Evolutionary conservation across 2,329 filamentous ascomycete species (phyloP).

Genomic region (Fusarium veterinarium): DNA sequence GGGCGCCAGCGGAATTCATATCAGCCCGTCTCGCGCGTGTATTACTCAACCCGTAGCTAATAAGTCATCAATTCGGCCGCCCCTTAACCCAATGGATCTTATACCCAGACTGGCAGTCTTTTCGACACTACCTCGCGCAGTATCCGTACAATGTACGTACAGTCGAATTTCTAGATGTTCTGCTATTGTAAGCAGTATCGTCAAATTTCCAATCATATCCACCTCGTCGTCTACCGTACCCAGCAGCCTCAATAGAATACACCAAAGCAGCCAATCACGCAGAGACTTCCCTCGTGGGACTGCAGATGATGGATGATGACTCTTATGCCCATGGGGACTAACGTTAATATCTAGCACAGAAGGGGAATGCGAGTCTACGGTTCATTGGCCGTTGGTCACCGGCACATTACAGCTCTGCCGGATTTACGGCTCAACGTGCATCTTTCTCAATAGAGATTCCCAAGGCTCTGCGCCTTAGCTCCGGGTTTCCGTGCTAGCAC

Average conservation of each 20-base stretch:
- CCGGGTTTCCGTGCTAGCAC: slow-evolving; percentile 15
- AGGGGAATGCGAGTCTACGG: background rate
- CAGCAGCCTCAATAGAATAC: slow-evolving; percentile 8
- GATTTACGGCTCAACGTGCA: slow-evolving; percentile 42
- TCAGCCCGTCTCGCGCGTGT: slow-evolving; percentile 3
- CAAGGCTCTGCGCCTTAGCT: slow-evolving; percentile 24
- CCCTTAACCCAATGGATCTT: slow-evolving; percentile 10
- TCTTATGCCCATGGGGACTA: slow-evolving; percentile 31
- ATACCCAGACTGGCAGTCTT: slow-evolving; percentile 4
- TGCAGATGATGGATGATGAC: slow-evolving; percentile 41
- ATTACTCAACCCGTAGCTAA: slow-evolving; percentile 16
- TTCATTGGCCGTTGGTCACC: slow-evolving; percentile 22
- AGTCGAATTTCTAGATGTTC: background rate
- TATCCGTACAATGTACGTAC: background rate
- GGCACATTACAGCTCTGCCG: slow-evolving; percentile 28
- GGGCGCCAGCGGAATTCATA: slow-evolving; percentile 10
- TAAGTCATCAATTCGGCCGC: background rate
- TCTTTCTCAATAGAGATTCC: background rate
- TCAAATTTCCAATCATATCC: slow-evolving; percentile 27
- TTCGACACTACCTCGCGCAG: background rate
- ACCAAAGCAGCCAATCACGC: slow-evolving; percentile 12
- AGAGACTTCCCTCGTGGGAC: background rate
- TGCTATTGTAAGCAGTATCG: slow-evolving; percentile 41
- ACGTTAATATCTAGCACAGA: slow-evolving; percentile 5
- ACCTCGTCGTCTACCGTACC: slow-evolving; percentile 20